phyloP scores from a whole-genome alignment of 2,329 filamentous ascomycete species.

The Chaetothyriales sp. region DNA sequence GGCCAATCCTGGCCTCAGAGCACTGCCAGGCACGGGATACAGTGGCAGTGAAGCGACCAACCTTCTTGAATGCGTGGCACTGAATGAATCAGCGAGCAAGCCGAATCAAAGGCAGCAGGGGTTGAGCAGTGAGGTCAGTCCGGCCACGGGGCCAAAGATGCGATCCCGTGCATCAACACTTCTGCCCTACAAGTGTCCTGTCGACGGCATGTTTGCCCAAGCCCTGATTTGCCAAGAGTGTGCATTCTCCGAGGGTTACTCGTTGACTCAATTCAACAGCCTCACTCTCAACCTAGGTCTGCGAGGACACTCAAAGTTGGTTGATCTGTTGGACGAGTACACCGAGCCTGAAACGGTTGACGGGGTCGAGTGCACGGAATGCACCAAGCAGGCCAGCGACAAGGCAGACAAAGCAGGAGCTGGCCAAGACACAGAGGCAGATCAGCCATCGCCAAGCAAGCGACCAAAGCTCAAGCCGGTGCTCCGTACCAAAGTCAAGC shows the following conservation, averaged over 20 bases:
- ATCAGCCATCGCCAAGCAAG: constrained; percentile 10
- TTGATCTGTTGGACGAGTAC: constrained; percentile 70
- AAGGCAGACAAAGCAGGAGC: neutral
- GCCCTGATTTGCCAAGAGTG: constrained; percentile 76
- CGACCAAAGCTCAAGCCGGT: constrained; percentile 51
- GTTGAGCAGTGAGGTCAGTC: neutral
- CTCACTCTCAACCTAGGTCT: constrained; percentile 69
- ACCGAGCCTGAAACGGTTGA: constrained; percentile 74
- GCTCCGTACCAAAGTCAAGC: constrained; percentile 72
- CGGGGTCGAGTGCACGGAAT: constrained; percentile 82
- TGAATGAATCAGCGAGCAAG: neutral
- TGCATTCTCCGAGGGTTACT: constrained; percentile 74
- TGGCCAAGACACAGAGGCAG: constrained; percentile 19
- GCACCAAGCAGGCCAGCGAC: constrained; percentile 41
- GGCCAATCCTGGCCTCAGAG: constrained; percentile 8
- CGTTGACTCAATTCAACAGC: constrained; percentile 87
- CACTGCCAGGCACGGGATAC: constrained; percentile 2
- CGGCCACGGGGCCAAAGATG: neutral
- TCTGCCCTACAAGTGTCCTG: constrained; percentile 44
- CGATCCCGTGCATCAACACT: neutral
- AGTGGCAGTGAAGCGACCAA: neutral
- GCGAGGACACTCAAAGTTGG: constrained; percentile 53
- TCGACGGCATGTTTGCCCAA: constrained; percentile 80
- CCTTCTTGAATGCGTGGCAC: neutral
- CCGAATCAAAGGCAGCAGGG: neutral